These are phyloP conservation scores for Thielaviopsis ethacetica DNA, from an alignment of 2,329 filamentous ascomycete genomes.

Conservation along the genomic window DNA sequence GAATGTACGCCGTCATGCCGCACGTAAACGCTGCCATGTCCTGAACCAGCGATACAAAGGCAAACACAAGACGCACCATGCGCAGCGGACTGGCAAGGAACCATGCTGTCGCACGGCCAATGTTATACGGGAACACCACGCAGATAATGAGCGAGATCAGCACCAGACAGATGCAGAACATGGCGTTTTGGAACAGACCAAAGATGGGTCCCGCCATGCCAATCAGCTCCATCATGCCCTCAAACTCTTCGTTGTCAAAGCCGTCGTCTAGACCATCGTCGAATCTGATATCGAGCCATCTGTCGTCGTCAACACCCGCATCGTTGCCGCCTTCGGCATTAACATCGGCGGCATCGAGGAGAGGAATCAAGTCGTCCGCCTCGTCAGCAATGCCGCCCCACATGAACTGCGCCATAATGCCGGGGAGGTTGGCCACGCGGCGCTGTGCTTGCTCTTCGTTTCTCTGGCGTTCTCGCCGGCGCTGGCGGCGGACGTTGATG, in stretches of 20 bases:
- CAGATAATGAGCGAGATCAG: slow-evolving; percentile 72
- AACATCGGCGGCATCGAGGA: slow-evolving; percentile 35
- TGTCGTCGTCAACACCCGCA: slow-evolving; percentile 27
- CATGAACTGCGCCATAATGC: slow-evolving; percentile 40
- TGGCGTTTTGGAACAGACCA: slow-evolving; percentile 81
- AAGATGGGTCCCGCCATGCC: slow-evolving; percentile 89
- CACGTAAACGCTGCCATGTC: slow-evolving; percentile 53
- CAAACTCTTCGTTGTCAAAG: slow-evolving; percentile 72
- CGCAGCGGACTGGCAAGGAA: slow-evolving; percentile 65
- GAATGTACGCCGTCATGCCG: slow-evolving; percentile 25
- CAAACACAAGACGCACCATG: slow-evolving; percentile 55
- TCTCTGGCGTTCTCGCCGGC: not conserved
- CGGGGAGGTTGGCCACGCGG: slow-evolving; percentile 1
- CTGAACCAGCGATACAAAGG: slow-evolving; percentile 61
- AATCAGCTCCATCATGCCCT: slow-evolving; percentile 88
- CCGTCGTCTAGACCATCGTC: slow-evolving; percentile 25
- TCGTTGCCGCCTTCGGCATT: slow-evolving; percentile 30
- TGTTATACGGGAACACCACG: slow-evolving; percentile 81
- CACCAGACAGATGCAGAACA: slow-evolving; percentile 85
- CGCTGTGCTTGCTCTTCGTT: not conserved
- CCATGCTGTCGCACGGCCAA: slow-evolving; percentile 71
- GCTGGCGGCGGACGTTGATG: not conserved
- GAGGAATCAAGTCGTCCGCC: not conserved
- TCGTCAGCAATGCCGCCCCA: slow-evolving; percentile 35
- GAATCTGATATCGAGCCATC: not conserved